Evolutionary conservation across 1,139 yeast species (phyloP), one percentile per base, ranked within the genome.

Genomic region (Kodamaea derodonti): DNA sequence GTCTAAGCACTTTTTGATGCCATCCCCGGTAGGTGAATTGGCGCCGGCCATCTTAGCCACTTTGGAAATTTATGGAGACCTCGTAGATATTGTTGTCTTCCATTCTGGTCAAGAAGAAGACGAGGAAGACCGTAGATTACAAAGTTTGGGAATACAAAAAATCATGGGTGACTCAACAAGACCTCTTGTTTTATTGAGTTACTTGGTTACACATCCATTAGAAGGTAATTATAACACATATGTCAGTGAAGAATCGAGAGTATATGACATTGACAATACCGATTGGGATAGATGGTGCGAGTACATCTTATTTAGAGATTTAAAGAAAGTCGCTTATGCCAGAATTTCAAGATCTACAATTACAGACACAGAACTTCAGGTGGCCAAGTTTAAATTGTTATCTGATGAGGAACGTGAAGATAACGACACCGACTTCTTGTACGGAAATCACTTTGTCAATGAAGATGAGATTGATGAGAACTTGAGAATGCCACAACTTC

Each of bases 251-350:
- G 61, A 68, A 46, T 80, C 94, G 2, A 83, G 95, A 30, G 86
- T 92, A 92, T 78, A 81, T 48, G 98, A 92, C 58, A 88, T 92
- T 46, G 98, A 92, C 56, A 82, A 90, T 34, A 70, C 84, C 9
- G 98, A 92, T 57, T 86, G 94, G 84, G 98, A 92, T 56, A 78
- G 98, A 64, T 92, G 98, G 98, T 92, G 98, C 65, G 95, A 92
- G 62, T 92, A 92, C 62, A 88, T 92, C 43, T 65, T 92, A 46
- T 92, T 84, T 73, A 84, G 92, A 58, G 82, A 84, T 40, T 66
- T 92, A 60, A 83, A 79, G 58, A 84, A 96, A 59, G 79, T 85
- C 2, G 97, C 95, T 1, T 92, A 92, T 56, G 97, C 97, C 2
- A 79, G 98, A 58, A 84, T 92, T 27, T 82, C 95, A 31, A 76